These are phyloP conservation scores for Colletotrichum sansevieriae DNA, from an alignment of 2,329 filamentous ascomycete species.

Conservation along the genomic window DNA sequence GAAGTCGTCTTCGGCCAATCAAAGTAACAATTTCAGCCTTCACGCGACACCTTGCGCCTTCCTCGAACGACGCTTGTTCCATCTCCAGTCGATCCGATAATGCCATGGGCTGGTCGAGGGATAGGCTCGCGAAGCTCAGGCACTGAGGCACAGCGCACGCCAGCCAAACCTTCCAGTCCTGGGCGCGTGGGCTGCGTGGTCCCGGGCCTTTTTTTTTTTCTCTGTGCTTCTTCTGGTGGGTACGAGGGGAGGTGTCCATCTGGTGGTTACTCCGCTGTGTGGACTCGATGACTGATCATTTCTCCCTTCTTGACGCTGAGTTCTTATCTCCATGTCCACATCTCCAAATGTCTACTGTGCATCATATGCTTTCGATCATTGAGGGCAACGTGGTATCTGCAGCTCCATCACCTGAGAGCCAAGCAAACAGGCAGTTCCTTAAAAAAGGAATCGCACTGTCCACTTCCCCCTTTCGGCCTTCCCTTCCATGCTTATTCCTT, in stretches of 20 bases:
- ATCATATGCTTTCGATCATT: too few relatives aligned
- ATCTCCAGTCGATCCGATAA: constrained; percentile 57
- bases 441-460: not conserved
- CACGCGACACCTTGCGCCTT: constrained; percentile 44
- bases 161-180: constrained; percentile 11
- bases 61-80: constrained; percentile 52
- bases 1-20: constrained; percentile 16
- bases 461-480: too few relatives aligned
- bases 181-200: not conserved
- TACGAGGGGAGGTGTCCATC: constrained; percentile 5
- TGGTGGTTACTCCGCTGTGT: not conserved
- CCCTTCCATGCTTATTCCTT: constrained; percentile 33
- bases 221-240: not conserved
- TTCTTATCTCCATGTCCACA: too few relatives aligned
- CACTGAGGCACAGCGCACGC: constrained; percentile 29
- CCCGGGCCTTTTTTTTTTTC: too few relatives aligned
- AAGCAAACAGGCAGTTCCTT: too few relatives aligned
- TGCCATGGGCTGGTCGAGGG: constrained; percentile 42
- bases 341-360: too few relatives aligned
- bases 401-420: too few relatives aligned
- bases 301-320: too few relatives aligned
- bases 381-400: too few relatives aligned
- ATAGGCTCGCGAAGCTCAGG: constrained; percentile 20
- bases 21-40: not conserved
- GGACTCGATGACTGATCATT: too few relatives aligned